phyloP scores from a whole-genome alignment of 306 rosid species.

The Malus sylvestris region DNA sequence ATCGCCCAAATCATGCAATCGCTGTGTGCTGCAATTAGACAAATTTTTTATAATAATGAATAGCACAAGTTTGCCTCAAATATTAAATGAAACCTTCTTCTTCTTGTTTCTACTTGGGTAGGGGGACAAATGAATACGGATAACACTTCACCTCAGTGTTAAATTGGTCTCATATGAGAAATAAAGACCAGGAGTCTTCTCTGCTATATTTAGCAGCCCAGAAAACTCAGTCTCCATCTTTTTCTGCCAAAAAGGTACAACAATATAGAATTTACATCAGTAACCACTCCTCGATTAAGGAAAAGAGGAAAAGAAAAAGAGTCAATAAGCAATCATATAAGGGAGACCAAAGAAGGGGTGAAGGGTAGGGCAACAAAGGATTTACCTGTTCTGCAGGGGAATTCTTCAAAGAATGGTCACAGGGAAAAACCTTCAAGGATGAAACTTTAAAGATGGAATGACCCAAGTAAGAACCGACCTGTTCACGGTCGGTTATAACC shows the following conservation, averaged over 20 bases:
- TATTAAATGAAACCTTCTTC: not conserved
- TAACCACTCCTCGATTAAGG: not conserved
- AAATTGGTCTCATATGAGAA: constrained; percentile 83
- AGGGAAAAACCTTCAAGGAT: constrained; percentile 71
- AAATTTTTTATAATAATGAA: constrained; percentile 1
- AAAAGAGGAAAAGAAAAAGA: not conserved
- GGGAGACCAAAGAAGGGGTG: not conserved
- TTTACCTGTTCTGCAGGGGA: constrained; percentile 67
- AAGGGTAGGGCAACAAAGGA: constrained; percentile 12
- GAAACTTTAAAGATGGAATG: constrained; percentile 69
- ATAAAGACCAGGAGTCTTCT: constrained; percentile 79
- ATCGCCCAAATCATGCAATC: constrained; percentile 66
- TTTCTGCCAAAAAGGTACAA: constrained; percentile 48
- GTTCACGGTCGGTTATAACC: constrained; percentile 63
- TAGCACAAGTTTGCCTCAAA: not conserved
- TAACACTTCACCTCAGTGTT: constrained; percentile 76
- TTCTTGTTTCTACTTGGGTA: not conserved
- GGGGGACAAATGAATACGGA: not conserved
- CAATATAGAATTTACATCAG: constrained; percentile 20
- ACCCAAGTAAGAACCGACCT: constrained; percentile 81
- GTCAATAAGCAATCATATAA: not conserved
- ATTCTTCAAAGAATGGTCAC: constrained; percentile 64
- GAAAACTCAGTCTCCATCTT: constrained; percentile 80
- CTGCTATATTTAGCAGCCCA: constrained; percentile 62
- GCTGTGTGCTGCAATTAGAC: constrained; percentile 54